Conservation (phyloP, 2,329 filamentous ascomycete species). For the Aspergillus pseudoglaucus region DNA sequence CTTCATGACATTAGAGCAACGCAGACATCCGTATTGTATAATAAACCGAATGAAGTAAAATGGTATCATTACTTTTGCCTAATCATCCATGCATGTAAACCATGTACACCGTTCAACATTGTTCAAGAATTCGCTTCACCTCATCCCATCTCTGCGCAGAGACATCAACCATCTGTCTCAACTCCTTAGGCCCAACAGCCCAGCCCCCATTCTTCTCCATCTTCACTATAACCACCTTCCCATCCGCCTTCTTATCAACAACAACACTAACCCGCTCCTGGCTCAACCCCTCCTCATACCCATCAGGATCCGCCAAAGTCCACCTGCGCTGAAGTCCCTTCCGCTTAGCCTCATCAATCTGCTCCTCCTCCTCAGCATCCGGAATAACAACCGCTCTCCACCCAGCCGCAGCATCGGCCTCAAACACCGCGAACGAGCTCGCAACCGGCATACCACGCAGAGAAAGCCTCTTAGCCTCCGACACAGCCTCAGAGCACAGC, state of each 20-base stretch:
- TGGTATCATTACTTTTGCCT: slow-evolving; percentile 20
- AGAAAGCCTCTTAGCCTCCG: slow-evolving; percentile 50
- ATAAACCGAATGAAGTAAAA: slow-evolving; percentile 1
- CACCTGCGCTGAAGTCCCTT: slow-evolving; percentile 45
- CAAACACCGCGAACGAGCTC: slow-evolving; percentile 72
- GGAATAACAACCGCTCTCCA: slow-evolving; percentile 34
- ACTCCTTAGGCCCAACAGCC: slow-evolving; percentile 56
- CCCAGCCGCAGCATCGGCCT: slow-evolving; percentile 44
- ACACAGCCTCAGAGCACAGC: slow-evolving; percentile 61
- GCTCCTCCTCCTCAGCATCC: slow-evolving; percentile 23
- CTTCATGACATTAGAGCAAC: not conserved
- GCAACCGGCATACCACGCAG: slow-evolving; percentile 66
- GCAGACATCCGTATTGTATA: not conserved
- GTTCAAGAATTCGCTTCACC: slow-evolving; percentile 40
- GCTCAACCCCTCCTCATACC: slow-evolving; percentile 79
- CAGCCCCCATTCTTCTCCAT: slow-evolving; percentile 82
- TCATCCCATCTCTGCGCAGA: slow-evolving; percentile 61
- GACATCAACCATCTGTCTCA: slow-evolving; percentile 54
- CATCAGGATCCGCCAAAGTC: slow-evolving; percentile 82
- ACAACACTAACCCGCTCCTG: slow-evolving; percentile 76
- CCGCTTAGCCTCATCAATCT: slow-evolving; percentile 41
- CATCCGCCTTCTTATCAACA: slow-evolving; percentile 55
- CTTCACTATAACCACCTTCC: slow-evolving; percentile 52
- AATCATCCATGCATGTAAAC: not conserved
- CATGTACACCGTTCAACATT: slow-evolving; percentile 17